Evolutionary conservation across 768 basidiomycete species (phyloP).

Genomic region (Albatrellus ellisii): DNA sequence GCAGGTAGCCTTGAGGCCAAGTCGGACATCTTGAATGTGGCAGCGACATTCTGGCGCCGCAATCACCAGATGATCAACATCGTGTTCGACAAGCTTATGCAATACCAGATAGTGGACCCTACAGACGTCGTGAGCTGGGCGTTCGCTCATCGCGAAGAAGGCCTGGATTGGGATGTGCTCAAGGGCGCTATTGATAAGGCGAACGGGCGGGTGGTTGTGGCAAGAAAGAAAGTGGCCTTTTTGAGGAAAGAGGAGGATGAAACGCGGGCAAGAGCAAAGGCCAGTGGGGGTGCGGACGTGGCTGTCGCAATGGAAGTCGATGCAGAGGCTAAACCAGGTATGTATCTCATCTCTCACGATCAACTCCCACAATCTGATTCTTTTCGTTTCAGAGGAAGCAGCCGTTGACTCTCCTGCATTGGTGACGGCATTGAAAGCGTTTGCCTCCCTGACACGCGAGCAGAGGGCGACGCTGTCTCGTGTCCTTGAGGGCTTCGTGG

Average conservation of each 20-base stretch:
- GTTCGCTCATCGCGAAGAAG: slow-evolving; percentile 45
- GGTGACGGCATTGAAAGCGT: slow-evolving; percentile 62
- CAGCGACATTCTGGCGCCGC: slow-evolving; percentile 70
- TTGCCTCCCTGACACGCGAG: slow-evolving; percentile 58
- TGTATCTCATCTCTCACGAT: slow-evolving; percentile 17
- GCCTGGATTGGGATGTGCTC: slow-evolving; percentile 79
- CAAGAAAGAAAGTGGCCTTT: slow-evolving; percentile 56
- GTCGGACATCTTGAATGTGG: slow-evolving; percentile 55
- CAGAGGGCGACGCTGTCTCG: slow-evolving; percentile 61
- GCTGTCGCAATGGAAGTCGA: slow-evolving; percentile 55
- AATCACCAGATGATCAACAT: slow-evolving; percentile 83
- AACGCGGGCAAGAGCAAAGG: slow-evolving; percentile 61
- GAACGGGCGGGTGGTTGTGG: slow-evolving; percentile 74
- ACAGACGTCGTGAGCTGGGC: slow-evolving; percentile 83
- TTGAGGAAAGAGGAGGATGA: slow-evolving; percentile 87
- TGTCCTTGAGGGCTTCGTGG: slow-evolving; percentile 67
- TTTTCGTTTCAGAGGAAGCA: slow-evolving; percentile 25
- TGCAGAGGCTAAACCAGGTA: slow-evolving; percentile 52
- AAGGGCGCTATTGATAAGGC: slow-evolving; percentile 80
- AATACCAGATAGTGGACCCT: slow-evolving; percentile 95
- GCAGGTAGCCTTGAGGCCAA: slow-evolving; percentile 41
- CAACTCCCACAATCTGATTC: not conserved
- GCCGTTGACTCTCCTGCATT: slow-evolving; percentile 52
- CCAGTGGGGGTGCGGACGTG: slow-evolving; percentile 38
- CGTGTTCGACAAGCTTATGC: slow-evolving; percentile 95